Base-by-base conservation (phyloP, 2,329 filamentous ascomycete species). In the Dactylellina sp. region DNA sequence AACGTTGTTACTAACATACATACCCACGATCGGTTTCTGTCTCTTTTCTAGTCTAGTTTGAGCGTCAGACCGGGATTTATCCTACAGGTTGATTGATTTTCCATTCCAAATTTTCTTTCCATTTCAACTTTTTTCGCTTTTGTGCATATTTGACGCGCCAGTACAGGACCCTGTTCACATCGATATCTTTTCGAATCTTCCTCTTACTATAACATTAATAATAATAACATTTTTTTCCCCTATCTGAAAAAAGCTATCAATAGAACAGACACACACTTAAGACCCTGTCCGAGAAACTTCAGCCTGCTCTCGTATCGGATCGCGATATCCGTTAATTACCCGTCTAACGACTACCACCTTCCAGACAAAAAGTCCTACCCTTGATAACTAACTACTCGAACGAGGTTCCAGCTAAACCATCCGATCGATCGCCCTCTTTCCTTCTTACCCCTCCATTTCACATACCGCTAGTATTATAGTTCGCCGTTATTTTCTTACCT, bases 251-350 rank as follows among this genome's bases (percentile, higher is more conserved):
- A 42, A 20, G 18, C 53, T 60, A 68, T 60, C 63, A 46, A 53
- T 60, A 68, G 42, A 50, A 32, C 28, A 32, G 28, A 32, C 40
- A 25, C 28, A 39, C 44, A 44, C 53, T 14, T 35, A 9, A 20
- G 37, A 9, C 14, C 4, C 25, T 25, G 28, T 32, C 28, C 28
- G 7, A 28, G 32, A 25, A 18, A 50, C 24, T 59, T 53, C 66
- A 71, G 57, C 50, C 65, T 57, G 44, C 49, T 44, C 47, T 52
- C 50, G 46, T 59, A 39, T 63, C 49, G 52, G 44, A 42, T 71
- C 42, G 57, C 53, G 59, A 59, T 46, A 63, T 64, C 66, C 66
- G 66, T 71, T 71, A 64, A 71, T 64, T 71, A 71, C 50, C 66
- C 66, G 66, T 59, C 18, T 42, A 42, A 50, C 59, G 32, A 55